A percentile compares a stretch with the other conserved stretches of the same genome.
Conservation (phyloP, 495 filamentous ascomycete species). For the Penicillium malachiteum region DNA sequence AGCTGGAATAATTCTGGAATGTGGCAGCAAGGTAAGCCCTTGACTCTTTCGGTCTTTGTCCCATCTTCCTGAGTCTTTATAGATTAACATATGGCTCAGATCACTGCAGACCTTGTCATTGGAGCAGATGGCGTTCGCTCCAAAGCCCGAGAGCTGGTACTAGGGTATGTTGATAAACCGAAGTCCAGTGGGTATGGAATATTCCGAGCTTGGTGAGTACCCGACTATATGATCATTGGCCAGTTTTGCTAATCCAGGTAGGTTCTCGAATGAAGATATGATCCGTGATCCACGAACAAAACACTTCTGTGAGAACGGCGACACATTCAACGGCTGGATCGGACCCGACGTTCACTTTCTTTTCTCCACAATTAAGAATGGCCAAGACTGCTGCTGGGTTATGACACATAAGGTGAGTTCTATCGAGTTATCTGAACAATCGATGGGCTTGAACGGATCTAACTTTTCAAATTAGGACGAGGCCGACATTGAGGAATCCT, state of each 20-base stretch:
- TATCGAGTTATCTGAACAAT: too few relatives aligned
- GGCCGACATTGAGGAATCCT: conserved; percentile 46
- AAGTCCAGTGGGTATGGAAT: conserved; percentile 60
- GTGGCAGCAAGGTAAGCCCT: conserved; percentile 40
- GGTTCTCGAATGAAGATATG: conserved; percentile 60
- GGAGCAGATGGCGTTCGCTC: conserved; percentile 61
- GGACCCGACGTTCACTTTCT: conserved; percentile 25
- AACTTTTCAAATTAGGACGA: conserved; percentile 46
- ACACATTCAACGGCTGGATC: conserved; percentile 54
- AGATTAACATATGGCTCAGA: conserved; percentile 11
- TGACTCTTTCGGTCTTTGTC: neutral
- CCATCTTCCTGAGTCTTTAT: too few relatives aligned
- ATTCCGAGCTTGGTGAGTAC: conserved; percentile 55
- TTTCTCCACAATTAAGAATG: conserved; percentile 33
- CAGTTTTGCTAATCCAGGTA: conserved; percentile 20
- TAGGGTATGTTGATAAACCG: conserved; percentile 59
- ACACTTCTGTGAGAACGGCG: conserved; percentile 62
- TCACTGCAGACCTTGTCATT: conserved; percentile 36
- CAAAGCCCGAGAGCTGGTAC: conserved; percentile 56
- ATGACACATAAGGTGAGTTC: conserved; percentile 54
- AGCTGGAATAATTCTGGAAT: conserved; percentile 55
- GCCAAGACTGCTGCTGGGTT: conserved; percentile 68
- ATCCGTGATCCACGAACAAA: conserved; percentile 60
- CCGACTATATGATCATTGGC: too few relatives aligned
- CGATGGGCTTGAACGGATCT: neutral